Evolutionary conservation across 345 rosid species (phyloP).

Genomic region (Syzygium aqueum): DNA sequence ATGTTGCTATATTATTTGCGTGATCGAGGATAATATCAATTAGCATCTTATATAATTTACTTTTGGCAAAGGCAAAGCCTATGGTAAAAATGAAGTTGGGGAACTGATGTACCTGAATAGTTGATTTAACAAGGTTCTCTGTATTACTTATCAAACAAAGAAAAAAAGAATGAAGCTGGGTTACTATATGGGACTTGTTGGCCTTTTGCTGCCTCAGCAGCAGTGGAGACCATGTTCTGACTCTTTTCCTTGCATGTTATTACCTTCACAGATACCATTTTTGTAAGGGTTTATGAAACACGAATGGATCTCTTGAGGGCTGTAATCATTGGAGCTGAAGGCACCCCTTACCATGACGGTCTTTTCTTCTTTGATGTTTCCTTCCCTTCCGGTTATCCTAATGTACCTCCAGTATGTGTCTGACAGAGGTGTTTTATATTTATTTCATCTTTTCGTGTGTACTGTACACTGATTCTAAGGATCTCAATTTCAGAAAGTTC

Average conservation of each 20-base stretch:
- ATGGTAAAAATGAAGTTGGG: background rate
- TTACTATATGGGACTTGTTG: background rate
- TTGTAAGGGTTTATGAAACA: slow-evolving; percentile 82
- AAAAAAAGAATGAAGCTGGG: background rate
- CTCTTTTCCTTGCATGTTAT: background rate
- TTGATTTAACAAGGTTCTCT: background rate
- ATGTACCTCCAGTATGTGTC: slow-evolving; percentile 61
- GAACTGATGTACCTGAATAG: background rate
- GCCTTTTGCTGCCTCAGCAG: background rate
- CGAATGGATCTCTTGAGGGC: slow-evolving; percentile 96
- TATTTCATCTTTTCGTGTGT: background rate
- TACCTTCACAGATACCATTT: slow-evolving; percentile 53
- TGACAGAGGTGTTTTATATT: background rate
- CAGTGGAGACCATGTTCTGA: background rate
- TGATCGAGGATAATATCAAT: background rate
- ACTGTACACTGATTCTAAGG: slow-evolving; percentile 4
- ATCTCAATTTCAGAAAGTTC: slow-evolving; percentile 40
- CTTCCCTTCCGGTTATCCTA: slow-evolving; percentile 74
- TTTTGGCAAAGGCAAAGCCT: background rate
- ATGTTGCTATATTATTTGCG: background rate
- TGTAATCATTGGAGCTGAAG: slow-evolving; percentile 85
- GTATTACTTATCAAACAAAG: background rate
- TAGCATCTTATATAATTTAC: background rate
- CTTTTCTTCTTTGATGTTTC: slow-evolving; percentile 82
- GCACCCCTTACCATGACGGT: slow-evolving; percentile 95